A percentile compares a stretch with the other conserved stretches of the same genome.
Evolutionary conservation across 202 grass and related monocot species (phyloP).

Genomic region (Setaria viridis): DNA sequence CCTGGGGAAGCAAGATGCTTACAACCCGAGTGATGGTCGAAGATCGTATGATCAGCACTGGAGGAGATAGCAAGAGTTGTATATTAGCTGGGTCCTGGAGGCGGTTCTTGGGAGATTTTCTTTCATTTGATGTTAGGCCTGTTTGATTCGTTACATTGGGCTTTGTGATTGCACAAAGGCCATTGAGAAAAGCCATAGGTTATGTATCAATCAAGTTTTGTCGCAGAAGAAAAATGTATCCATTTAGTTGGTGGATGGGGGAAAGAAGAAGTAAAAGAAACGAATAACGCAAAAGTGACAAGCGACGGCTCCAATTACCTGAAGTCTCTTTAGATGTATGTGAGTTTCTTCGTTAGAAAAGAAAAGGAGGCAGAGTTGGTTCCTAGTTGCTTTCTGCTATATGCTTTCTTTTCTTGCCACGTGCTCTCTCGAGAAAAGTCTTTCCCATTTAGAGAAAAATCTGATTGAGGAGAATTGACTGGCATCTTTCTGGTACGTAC

Average conservation of each 20-base stretch:
- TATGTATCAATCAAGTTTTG: conserved; percentile 37
- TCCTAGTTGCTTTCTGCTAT: neutral
- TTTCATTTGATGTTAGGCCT: conserved; percentile 32
- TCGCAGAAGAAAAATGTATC: conserved; percentile 18
- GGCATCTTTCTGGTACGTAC: neutral
- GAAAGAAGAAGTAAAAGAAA: neutral
- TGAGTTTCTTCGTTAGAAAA: no score
- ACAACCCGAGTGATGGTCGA: conserved; percentile 39
- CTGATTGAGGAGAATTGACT: neutral
- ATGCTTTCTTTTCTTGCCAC: neutral
- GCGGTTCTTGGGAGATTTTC: conserved; percentile 16
- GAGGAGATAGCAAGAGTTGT: conserved; percentile 50
- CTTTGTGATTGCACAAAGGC: conserved; percentile 48
- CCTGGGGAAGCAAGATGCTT: conserved; percentile 44
- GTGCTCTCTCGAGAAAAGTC: neutral
- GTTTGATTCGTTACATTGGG: conserved; percentile 40
- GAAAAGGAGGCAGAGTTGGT: no score
- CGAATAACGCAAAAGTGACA: neutral
- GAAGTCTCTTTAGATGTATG: neutral
- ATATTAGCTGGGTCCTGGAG: conserved; percentile 48
- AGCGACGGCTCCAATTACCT: neutral
- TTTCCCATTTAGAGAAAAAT: neutral
- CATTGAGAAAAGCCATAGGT: conserved; percentile 38
- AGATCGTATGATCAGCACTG: conserved; percentile 31
- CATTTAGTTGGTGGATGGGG: conserved; percentile 5